A percentile compares a stretch with the other conserved stretches of the same genome.
Conservation (phyloP, 441 rosid genomes). For the Brassica hybrid region DNA sequence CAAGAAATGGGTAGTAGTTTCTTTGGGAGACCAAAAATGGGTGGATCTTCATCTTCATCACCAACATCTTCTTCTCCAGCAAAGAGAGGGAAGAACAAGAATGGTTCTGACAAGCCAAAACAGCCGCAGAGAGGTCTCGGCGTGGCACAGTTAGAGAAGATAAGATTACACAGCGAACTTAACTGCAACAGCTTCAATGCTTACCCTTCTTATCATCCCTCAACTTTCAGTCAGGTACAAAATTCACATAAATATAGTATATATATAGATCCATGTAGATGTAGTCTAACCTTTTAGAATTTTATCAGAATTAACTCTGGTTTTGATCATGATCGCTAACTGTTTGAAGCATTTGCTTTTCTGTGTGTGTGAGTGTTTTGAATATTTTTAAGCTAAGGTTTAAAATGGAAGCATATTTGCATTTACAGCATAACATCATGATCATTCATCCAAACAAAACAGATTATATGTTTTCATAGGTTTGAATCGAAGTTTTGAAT, state of each 20-base stretch:
- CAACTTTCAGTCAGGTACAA: slow-evolving; percentile 37
- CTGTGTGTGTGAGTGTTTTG: background rate
- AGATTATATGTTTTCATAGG: background rate
- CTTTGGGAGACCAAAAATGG: slow-evolving; percentile 78
- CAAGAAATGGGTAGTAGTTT: slow-evolving; percentile 68
- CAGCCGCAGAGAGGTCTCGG: slow-evolving; percentile 98
- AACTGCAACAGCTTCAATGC: slow-evolving; percentile 45
- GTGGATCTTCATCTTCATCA: slow-evolving; percentile 52
- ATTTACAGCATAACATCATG: background rate
- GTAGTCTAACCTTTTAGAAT: background rate
- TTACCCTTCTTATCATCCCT: slow-evolving; percentile 52
- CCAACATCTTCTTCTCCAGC: slow-evolving; percentile 49
- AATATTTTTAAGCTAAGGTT: background rate
- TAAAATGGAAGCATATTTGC: background rate
- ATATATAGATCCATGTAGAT: background rate
- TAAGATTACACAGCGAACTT: slow-evolving; percentile 79
- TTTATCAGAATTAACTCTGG: background rate
- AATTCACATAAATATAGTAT: slow-evolving; percentile 29
- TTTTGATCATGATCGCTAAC: background rate
- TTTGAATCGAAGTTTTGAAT: background rate
- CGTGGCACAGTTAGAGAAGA: slow-evolving; percentile 95
- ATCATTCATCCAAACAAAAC: background rate
- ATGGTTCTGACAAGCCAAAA: slow-evolving; percentile 82
- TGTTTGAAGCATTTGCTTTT: background rate
- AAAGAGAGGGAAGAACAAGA: slow-evolving; percentile 71